Conservation (phyloP, 2,329 filamentous ascomycete species). For the Thielaviopsis euricoi region DNA sequence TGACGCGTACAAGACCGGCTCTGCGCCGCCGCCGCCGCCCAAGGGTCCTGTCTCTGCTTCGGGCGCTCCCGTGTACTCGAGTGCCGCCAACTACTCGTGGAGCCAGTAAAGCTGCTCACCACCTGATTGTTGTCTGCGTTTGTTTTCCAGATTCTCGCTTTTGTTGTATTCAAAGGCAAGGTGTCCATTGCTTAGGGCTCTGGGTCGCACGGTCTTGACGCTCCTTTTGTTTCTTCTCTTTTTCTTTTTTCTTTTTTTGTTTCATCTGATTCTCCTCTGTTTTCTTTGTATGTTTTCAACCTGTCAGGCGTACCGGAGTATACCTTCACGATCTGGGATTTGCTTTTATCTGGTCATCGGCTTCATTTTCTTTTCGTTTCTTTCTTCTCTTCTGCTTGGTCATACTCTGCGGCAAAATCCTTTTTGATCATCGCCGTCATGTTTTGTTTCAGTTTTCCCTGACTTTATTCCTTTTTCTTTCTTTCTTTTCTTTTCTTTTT, state of each 20-base stretch:
- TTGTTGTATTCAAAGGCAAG: not conserved
- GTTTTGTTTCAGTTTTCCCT: no score
- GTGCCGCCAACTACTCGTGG: constrained; percentile 40
- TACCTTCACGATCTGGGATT: constrained; percentile 1
- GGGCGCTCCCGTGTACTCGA: constrained; percentile 23
- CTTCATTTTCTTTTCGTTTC: constrained; percentile 2
- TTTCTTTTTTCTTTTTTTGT: constrained; percentile 4
- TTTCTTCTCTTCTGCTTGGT: not conserved
- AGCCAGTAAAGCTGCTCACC: constrained; percentile 26
- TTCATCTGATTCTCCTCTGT: constrained; percentile 5
- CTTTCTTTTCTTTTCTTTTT: constrained; percentile 12
- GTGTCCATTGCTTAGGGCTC: not conserved
- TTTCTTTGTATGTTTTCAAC: constrained; percentile 1
- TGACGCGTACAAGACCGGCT: constrained; percentile 30
- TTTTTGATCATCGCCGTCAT: no score
- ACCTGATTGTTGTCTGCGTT: constrained; percentile 2
- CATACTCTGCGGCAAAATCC: no score
- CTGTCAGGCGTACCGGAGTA: constrained; percentile 3
- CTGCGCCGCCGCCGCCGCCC: constrained; percentile 23
- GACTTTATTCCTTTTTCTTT: not conserved
- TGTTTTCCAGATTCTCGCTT: not conserved
- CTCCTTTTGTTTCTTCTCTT: constrained; percentile 1
- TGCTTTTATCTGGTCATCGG: constrained; percentile 12
- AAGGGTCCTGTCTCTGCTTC: constrained; percentile 9
- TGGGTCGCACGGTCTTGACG: not conserved